A percentile compares a stretch with the other conserved stretches of the same genome.
Conservation (phyloP, 495 filamentous ascomycete genomes). For the Podospora sp. region DNA sequence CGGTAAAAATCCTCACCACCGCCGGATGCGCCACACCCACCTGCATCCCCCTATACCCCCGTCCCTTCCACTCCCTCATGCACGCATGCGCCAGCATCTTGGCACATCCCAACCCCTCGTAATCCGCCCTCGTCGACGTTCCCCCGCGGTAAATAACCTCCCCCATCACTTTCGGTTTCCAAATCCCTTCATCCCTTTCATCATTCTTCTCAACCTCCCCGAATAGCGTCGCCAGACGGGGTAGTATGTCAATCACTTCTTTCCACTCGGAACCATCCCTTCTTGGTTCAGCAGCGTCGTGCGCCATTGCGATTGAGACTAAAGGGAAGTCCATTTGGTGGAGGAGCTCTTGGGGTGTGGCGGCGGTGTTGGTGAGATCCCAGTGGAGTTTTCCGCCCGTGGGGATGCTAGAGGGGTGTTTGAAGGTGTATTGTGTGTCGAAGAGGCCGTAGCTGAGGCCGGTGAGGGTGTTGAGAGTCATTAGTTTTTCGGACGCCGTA, state of each 20-base stretch:
- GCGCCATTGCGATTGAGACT: conserved; percentile 42
- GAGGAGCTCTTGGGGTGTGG: conserved; percentile 21
- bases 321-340: conserved; percentile 50
- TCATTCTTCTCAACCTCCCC: not conserved
- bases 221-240: not conserved
- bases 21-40: not conserved
- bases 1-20: not conserved
- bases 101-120: conserved; percentile 41
- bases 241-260: not conserved
- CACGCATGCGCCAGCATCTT: conserved; percentile 38
- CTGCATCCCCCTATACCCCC: conserved; percentile 10
- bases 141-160: conserved; percentile 45
- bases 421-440: conserved; percentile 50
- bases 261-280: conserved; percentile 30
- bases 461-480: conserved; percentile 17
- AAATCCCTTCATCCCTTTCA: conserved; percentile 24
- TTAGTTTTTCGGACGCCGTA: conserved; percentile 1
- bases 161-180: conserved; percentile 29
- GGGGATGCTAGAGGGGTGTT: conserved; percentile 39
- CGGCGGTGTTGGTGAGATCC: conserved; percentile 31
- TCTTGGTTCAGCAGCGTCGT: conserved; percentile 35
- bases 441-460: conserved; percentile 49
- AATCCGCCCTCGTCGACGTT: conserved; percentile 42
- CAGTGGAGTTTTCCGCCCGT: conserved; percentile 48
- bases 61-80: conserved; percentile 36